Evolutionary conservation across 2,329 filamentous ascomycete species (phyloP), one percentile per base, ranked within the genome.

Genomic region (Beauveria varroae): DNA sequence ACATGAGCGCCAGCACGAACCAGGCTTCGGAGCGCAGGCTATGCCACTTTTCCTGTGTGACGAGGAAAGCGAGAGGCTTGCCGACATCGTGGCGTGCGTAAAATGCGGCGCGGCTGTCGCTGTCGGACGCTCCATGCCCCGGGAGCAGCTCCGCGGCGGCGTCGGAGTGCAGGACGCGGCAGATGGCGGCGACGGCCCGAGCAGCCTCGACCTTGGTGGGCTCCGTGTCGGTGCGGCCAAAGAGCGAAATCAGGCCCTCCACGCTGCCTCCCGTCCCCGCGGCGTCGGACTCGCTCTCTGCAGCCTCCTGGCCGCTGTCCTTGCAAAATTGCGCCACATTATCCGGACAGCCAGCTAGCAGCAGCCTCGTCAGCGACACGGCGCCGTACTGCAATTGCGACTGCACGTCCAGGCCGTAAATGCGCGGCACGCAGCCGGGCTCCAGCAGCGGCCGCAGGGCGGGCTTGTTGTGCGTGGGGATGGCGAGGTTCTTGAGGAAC

Each of bases 401-500:
- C 47, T 75, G 70, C 3, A 77, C 74, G 61, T 84, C 81, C 28
- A 83, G 70, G 10, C 73, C 69, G 78, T 83, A 85, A 56, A 87
- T 74, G 1, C 78, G 77, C 0, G 85, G 83, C 1, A 87, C 74
- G 37, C 79, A 72, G 3, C 66, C 61, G 0, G 73, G 66, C 6
- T 76, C 73, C 3, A 86, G 73, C 2, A 86, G 71, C 5, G 72
- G 71, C 18, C 80, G 80, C 1, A 88, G 74, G 0, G 72, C 53
- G 2, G 75, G 64, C 68, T 86, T 87, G 71, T 87, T 87, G 28
- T 70, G 68, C 0, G 72, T 61, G 0, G 84, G 82, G 56, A 88
- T 83, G 28, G 85, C 82, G 9, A 88, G 79, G 68, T 88, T 88
- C 70, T 86, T 87, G 63, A 87, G 78, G 67, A 86, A 86, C 8